These are phyloP conservation scores for Jacaranda copaia DNA, from an alignment of 257 asterid genomes.

Conservation along the genomic window DNA sequence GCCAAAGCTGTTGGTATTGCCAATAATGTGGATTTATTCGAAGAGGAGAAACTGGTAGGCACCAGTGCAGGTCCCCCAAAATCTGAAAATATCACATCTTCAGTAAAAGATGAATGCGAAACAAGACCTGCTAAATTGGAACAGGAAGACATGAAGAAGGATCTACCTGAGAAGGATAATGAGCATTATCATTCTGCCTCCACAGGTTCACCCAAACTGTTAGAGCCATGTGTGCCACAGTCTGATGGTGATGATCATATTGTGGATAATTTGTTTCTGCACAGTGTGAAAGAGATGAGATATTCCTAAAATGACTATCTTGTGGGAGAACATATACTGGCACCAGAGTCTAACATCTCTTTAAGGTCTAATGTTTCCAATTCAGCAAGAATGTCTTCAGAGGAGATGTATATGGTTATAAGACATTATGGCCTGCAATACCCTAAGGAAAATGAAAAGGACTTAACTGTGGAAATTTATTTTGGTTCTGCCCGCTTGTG, in stretches of 20 bases:
- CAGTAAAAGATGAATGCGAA: conserved; percentile 33
- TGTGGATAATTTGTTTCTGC: conserved; percentile 30
- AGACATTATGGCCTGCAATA: conserved; percentile 47
- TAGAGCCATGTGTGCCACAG: conserved; percentile 1
- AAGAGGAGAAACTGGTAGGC: conserved; percentile 24
- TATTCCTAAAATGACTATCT: conserved; percentile 34
- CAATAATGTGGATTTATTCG: conserved; percentile 25
- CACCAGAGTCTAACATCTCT: conserved; percentile 27
- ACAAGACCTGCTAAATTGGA: conserved; percentile 26
- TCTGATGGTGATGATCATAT: conserved; percentile 36
- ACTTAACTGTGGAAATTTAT: conserved; percentile 50
- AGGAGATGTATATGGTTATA: conserved; percentile 50
- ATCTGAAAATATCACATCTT: conserved; percentile 20
- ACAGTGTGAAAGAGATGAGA: conserved; percentile 22
- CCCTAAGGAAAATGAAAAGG: conserved; percentile 46
- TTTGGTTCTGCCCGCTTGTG: conserved; percentile 76
- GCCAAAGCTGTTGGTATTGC: conserved; percentile 31
- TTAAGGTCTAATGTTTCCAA: conserved; percentile 34
- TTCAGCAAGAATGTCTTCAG: conserved; percentile 46
- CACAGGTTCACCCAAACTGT: conserved; percentile 24
- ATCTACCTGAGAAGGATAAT: conserved; percentile 27
- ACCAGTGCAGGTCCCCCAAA: conserved; percentile 10
- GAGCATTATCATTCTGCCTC: conserved; percentile 26
- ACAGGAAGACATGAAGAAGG: conserved; percentile 22
- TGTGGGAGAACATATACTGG: conserved; percentile 27